Evolutionary conservation across 768 basidiomycete genomes (phyloP), one percentile per base, ranked within the genome.

Genomic region (Mycena vitilis): DNA sequence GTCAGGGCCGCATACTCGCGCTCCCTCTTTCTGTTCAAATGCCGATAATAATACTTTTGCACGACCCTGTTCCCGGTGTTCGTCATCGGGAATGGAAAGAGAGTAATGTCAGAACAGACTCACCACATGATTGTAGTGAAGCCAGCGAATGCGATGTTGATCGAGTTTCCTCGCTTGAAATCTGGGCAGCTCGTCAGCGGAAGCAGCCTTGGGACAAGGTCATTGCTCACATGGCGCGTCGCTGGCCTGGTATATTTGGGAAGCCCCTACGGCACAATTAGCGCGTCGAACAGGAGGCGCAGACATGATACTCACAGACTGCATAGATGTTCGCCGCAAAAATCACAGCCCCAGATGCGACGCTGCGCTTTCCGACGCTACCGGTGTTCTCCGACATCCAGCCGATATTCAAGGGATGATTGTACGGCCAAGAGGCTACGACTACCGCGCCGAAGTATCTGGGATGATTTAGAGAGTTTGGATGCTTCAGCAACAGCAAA

Each of bases 381-480:
- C 77, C 80, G 2, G 79, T 81, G 57, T 82, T 82, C 65, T 82
- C 81, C 0, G 80, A 78, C 76, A 82, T 80, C 81, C 81, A 82
- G 1, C 80, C 81, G 48, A 82, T 78, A 53, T 81, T 82, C 40
- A 82, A 63, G 2, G 81, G 81, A 70, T 82, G 80, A 5, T 80
- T 80, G 20, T 78, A 79, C 1, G 81, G 81, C 81, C 81, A 82
- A 2, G 78, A 77, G 12, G 80, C 79, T 0, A 81, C 76, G 45
- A 81, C 68, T 2, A 81, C 69, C 2, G 78, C 81, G 10, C 80
- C 80, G 40, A 80, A 73, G 54, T 82, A 75, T 59, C 73, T 76
- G 48, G 4, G 25, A 38, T 34, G 1, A 10, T n/a, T 34, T 60
- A 30, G 34, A 52, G 47, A 47, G 47, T 36, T 62, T 34, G 40